A percentile compares a stretch with the other conserved stretches of the same genome.
Evolutionary conservation across 306 rosid species (phyloP).

Genomic region (Trichosanthes truncata): DNA sequence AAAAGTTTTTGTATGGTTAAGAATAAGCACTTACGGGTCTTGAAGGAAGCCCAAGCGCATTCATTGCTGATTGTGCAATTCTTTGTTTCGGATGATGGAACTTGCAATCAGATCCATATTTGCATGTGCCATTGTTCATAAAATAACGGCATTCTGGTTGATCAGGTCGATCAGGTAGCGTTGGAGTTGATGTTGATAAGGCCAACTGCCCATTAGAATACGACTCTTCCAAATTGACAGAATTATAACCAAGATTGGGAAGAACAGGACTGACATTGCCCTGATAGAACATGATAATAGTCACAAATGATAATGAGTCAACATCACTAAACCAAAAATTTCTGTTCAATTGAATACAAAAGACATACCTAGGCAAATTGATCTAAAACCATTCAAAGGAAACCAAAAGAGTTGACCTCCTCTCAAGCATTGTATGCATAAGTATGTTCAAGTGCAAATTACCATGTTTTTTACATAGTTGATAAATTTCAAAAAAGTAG

Average conservation of each 20-base stretch:
- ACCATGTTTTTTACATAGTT: not conserved
- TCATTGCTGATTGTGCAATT: constrained; percentile 37
- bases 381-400: not conserved
- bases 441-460: not conserved
- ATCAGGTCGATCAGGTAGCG: constrained; percentile 74
- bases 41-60: constrained; percentile 65
- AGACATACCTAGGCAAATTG: not conserved
- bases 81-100: constrained; percentile 84
- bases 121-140: constrained; percentile 81
- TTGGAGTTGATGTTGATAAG: constrained; percentile 23
- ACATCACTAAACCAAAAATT: not conserved
- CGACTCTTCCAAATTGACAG: constrained; percentile 36
- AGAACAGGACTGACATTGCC: constrained; percentile 48
- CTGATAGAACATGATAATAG: constrained; percentile 20
- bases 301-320: not conserved
- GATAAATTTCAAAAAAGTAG: not conserved
- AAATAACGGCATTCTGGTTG: constrained; percentile 85
- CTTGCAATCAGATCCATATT: constrained; percentile 82
- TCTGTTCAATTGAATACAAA: constrained; percentile 1
- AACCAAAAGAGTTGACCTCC: not conserved
- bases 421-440: not conserved
- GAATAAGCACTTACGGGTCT: constrained; percentile 66
- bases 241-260: constrained; percentile 43
- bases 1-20: not conserved
- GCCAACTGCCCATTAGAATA: constrained; percentile 46